Evolutionary conservation across 371 early-diverging fungal genomes (phyloP).

Genomic region (Mucor indicus): DNA sequence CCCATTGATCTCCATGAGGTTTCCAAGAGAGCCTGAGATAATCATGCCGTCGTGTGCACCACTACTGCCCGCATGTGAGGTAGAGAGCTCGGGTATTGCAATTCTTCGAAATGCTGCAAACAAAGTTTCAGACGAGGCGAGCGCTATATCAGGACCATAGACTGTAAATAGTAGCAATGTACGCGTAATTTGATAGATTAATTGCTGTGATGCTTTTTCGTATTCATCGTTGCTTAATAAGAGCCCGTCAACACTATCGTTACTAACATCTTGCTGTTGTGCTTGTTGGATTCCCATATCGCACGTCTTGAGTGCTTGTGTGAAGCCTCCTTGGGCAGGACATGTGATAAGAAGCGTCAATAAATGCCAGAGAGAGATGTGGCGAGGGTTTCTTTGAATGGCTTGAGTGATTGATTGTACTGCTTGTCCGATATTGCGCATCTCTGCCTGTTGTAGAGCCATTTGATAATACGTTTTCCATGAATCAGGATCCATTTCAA

Average conservation of each 20-base stretch:
- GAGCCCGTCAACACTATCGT: neutral
- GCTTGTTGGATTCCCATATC: conserved; percentile 68
- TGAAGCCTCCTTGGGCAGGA: conserved; percentile 31
- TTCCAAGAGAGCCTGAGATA: conserved; percentile 29
- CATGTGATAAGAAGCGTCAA: conserved; percentile 74
- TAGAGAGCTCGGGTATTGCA: conserved; percentile 24
- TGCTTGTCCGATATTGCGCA: conserved; percentile 75
- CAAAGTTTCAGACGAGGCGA: conserved; percentile 54
- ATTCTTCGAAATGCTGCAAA: conserved; percentile 64
- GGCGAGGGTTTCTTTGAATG: conserved; percentile 55
- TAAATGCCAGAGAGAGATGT: conserved; percentile 84
- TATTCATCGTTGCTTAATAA: conserved; percentile 6
- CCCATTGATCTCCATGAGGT: conserved; percentile 20
- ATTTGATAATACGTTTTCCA: conserved; percentile 73
- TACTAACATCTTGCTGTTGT: neutral
- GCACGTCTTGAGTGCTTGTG: conserved; percentile 69
- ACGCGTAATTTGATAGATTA: conserved; percentile 60
- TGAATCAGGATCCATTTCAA: conserved; percentile 39
- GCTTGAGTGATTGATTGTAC: conserved; percentile 61
- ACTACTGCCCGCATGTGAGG: neutral
- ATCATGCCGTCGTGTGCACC: conserved; percentile 20
- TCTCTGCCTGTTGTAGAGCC: conserved; percentile 79
- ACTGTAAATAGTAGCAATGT: conserved; percentile 48
- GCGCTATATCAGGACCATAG: conserved; percentile 51
- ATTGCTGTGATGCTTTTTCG: conserved; percentile 54